Percentiles rank a stretch among this genome's conserved stretches.
Evolutionary conservation across 1,284 basidiomycete genomes (phyloP).

Genomic region (Ustilago tritici): DNA sequence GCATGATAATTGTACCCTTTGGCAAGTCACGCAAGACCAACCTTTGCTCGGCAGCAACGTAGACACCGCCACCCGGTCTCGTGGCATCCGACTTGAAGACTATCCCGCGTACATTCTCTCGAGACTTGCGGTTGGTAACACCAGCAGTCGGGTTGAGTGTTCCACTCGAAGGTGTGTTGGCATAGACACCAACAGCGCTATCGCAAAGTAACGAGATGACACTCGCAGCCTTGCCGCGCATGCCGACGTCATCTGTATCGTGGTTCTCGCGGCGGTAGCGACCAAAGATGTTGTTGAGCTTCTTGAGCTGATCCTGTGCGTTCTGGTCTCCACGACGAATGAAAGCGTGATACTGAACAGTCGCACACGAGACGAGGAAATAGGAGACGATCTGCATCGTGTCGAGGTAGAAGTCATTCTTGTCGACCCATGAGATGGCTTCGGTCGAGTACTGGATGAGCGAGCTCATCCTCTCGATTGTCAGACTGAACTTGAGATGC

Average conservation of each 20-base stretch:
- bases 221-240: slow-evolving; percentile 85
- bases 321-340: slow-evolving; percentile 58
- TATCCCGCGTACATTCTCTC: slow-evolving; percentile 72
- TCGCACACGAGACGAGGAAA: slow-evolving; percentile 64
- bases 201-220: slow-evolving; percentile 92
- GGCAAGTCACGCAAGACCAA: slow-evolving; percentile 77
- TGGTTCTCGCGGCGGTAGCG: slow-evolving; percentile 56
- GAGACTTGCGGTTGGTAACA: slow-evolving; percentile 69
- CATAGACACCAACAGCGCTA: slow-evolving; percentile 67
- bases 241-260: slow-evolving; percentile 74
- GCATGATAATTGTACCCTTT: slow-evolving; percentile 76
- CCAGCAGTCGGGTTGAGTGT: slow-evolving; percentile 72
- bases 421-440: slow-evolving; percentile 62
- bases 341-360: slow-evolving; percentile 64
- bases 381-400: slow-evolving; percentile 63
- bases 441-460: slow-evolving; percentile 58
- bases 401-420: slow-evolving; percentile 63
- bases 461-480: slow-evolving; percentile 63
- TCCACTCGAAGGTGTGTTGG: slow-evolving; percentile 61
- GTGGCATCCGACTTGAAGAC: slow-evolving; percentile 74
- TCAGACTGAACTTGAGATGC: slow-evolving; percentile 64
- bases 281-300: slow-evolving; percentile 44
- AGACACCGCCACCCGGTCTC: slow-evolving; percentile 85
- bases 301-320: slow-evolving; percentile 47
- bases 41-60: slow-evolving; percentile 74